Conservation (phyloP, 2,329 filamentous ascomycete species). For the Stachybotrys elegans region DNA sequence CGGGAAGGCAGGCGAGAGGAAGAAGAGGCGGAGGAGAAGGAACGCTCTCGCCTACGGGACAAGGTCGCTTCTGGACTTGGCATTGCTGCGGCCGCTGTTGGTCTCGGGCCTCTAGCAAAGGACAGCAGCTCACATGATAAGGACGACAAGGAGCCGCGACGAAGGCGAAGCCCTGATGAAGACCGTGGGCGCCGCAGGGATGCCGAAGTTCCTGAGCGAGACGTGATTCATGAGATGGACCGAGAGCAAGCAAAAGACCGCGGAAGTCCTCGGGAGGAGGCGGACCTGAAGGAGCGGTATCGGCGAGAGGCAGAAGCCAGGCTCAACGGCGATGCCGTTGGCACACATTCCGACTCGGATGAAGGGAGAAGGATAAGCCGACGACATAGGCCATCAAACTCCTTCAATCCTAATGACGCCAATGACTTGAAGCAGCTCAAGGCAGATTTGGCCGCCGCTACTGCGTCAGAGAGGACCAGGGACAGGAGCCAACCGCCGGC, state of each 20-base stretch:
- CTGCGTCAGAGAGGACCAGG: conserved; percentile 17
- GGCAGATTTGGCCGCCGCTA: conserved; percentile 42
- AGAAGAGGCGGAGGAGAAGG: conserved; percentile 30
- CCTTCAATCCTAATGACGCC: conserved; percentile 50
- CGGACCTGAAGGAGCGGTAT: conserved; percentile 21
- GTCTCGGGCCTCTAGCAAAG: conserved; percentile 31
- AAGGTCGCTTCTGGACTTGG: conserved; percentile 43
- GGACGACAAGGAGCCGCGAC: conserved; percentile 20
- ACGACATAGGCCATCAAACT: conserved; percentile 30
- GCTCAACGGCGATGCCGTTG: conserved; percentile 27
- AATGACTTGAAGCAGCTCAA: conserved; percentile 44
- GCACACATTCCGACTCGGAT: conserved; percentile 35
- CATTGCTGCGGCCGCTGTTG: conserved; percentile 43
- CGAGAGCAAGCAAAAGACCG: conserved; percentile 5
- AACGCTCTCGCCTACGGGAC: conserved; percentile 39
- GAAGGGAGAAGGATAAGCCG: conserved; percentile 33
- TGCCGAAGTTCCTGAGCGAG: conserved; percentile 12
- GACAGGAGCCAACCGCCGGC: conserved; percentile 16
- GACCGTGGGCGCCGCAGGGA: conserved; percentile 18
- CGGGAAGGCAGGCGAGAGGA: conserved; percentile 23
- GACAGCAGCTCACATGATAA: conserved; percentile 34
- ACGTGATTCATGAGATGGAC: conserved; percentile 11
- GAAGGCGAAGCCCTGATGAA: conserved; percentile 26
- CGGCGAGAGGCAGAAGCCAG: conserved; percentile 33
- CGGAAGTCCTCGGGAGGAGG: conserved; percentile 3